Conservation (phyloP, 495 filamentous ascomycete species). For the Podospora conica region DNA sequence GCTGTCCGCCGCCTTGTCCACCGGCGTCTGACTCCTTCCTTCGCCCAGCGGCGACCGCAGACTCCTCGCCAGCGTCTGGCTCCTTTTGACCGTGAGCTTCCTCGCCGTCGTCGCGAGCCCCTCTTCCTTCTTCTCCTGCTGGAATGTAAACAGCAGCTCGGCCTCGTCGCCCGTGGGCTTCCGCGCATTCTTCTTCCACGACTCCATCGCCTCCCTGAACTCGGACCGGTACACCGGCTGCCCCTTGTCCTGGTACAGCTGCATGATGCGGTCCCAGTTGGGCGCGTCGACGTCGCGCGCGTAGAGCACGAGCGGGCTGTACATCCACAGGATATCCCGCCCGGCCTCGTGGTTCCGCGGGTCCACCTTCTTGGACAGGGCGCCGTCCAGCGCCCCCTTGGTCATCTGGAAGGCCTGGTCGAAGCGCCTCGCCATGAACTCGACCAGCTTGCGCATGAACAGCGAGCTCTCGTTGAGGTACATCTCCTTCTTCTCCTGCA, state of each 20-base stretch:
- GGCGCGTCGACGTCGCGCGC: slow-evolving; percentile 69
- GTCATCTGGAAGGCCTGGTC: slow-evolving; percentile 64
- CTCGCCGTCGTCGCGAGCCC: slow-evolving; percentile 70
- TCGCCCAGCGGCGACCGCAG: slow-evolving; percentile 65
- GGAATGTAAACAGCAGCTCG: slow-evolving; percentile 80
- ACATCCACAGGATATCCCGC: slow-evolving; percentile 65
- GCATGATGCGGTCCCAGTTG: slow-evolving; percentile 74
- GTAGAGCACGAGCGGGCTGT: slow-evolving; percentile 78
- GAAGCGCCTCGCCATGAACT: slow-evolving; percentile 76
- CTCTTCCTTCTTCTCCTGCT: slow-evolving; percentile 75
- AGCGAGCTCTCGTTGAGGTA: slow-evolving; percentile 63
- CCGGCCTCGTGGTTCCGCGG: slow-evolving; percentile 47
- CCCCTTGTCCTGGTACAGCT: slow-evolving; percentile 70
- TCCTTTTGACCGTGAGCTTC: slow-evolving; percentile 87
- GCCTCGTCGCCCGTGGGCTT: slow-evolving; percentile 79
- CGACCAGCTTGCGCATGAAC: slow-evolving; percentile 72
- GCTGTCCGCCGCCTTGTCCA: slow-evolving; percentile 61
- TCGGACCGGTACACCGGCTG: slow-evolving; percentile 74
- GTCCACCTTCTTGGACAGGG: slow-evolving; percentile 48
- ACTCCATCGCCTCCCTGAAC: slow-evolving; percentile 68
- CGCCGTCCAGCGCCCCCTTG: slow-evolving; percentile 48
- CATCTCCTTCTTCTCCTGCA: slow-evolving; percentile 86
- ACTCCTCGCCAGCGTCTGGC: slow-evolving; percentile 70
- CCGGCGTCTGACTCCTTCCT: slow-evolving; percentile 46
- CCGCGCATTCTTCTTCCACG: slow-evolving; percentile 76